Base-by-base conservation (phyloP, 257 asterid genomes). In the Solanum lycopersicoides region DNA sequence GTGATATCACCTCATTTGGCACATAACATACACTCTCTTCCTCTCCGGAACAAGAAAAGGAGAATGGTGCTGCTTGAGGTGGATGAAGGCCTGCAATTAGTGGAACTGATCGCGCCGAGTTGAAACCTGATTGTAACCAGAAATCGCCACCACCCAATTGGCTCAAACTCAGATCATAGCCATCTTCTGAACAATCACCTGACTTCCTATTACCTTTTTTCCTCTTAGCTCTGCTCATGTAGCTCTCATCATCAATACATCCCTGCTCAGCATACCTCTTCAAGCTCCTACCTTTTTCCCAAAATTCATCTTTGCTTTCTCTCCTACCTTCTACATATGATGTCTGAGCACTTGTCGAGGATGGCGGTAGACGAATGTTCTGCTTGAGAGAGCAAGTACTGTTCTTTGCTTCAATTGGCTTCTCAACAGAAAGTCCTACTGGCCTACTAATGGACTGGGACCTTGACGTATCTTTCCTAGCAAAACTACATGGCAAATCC, bases 401-500 rank as follows among this genome's bases (percentile, higher is more conserved):
- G 20, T 89, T 74, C 93, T 89, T 94, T 32, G 92, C 90, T 12
- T 94, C 99, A 83, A 87, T 25, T 3, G 97, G 94, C 90, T 90
- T 93, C 87, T 95, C 98, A 28, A 95, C 90, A 2, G 98, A 89
- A 86, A 95, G 91, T 34, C 97, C 95, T 3, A 92, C 97, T 1
- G 98, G 98, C 89, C 98, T 94, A 34, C 97, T 94, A n/a, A 93
- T 91, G 0, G 96, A 71, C 53, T 94, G 98, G 4, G 94, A 86
- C 89, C 98, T 88, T 4, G 94, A 69, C 3, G 88, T 79, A 9
- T 96, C 99, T 88, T 97, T 97, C 6, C 95, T 88, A 1, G 89
- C 90, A 86, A 94, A 97, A 89, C 91, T 89, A 86, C 98, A 90
- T 6, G 99, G 99, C 83, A 97, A 90, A 87, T 97, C 99, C 93